Conservation (phyloP, 2,329 filamentous ascomycete genomes). For the Verticillium albo-atrum region DNA sequence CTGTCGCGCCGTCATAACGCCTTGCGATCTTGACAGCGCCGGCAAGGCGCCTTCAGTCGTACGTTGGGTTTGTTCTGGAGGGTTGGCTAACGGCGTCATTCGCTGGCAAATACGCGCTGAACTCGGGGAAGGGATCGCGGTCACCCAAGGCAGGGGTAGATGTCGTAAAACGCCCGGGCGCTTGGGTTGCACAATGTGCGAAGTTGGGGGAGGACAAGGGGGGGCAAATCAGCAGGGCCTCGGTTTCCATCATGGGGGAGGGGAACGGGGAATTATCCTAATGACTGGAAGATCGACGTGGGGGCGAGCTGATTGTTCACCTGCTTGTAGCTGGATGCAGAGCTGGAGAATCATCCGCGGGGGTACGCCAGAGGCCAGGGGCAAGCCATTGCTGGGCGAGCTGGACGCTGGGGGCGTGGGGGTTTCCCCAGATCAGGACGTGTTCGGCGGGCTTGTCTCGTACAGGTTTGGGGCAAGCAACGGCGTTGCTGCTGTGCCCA, state of each 20-base stretch:
- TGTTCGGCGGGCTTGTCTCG: neutral
- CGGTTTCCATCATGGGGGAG: neutral
- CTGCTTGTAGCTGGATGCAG: neutral
- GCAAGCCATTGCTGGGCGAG: neutral
- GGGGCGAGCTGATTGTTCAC: neutral
- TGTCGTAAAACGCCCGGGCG: neutral
- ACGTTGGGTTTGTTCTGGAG: neutral
- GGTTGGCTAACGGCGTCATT: neutral
- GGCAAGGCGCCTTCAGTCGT: neutral
- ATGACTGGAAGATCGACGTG: neutral
- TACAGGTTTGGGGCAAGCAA: neutral
- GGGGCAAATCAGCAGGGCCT: neutral
- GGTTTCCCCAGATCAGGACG: neutral
- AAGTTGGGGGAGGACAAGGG: neutral
- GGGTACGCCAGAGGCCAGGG: neutral
- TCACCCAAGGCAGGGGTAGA: neutral
- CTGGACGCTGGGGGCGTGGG: neutral
- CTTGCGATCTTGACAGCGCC: neutral
- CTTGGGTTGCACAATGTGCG: neutral
- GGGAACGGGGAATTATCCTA: neutral
- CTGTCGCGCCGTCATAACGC: neutral
- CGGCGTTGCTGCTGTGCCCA: neutral
- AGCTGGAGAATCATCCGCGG: neutral
- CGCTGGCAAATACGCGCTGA: neutral
- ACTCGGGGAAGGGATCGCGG: neutral